These are phyloP conservation scores for Scenedesmus sp. DNA, from an alignment of 163 green algal genomes.

Conservation along the genomic window DNA sequence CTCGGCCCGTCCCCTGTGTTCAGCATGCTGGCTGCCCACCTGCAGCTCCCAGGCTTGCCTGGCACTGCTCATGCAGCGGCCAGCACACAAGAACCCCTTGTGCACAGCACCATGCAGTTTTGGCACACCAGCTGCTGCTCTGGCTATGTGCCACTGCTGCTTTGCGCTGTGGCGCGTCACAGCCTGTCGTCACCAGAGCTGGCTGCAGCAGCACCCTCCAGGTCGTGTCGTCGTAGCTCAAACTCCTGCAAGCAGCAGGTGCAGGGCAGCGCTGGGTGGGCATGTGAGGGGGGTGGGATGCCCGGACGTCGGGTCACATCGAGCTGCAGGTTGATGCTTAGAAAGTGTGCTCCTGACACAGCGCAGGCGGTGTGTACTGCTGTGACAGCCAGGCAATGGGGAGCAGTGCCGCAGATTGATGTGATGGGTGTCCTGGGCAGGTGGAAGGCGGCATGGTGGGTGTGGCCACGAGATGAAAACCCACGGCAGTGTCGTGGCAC, in stretches of 20 bases:
- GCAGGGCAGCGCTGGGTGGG: neutral
- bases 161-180: neutral
- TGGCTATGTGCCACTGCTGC: too few relatives aligned
- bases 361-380: too few relatives aligned
- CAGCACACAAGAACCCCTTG: neutral
- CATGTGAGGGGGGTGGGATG: neutral
- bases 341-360: too few relatives aligned
- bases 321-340: neutral
- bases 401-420: too few relatives aligned
- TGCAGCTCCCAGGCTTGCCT: neutral
- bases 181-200: neutral
- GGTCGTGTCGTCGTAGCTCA: conserved; percentile 31
- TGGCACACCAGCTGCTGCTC: neutral
- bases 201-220: conserved; percentile 16
- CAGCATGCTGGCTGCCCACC: neutral
- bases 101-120: neutral
- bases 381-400: too few relatives aligned
- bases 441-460: too few relatives aligned
- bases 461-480: too few relatives aligned
- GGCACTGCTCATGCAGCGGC: neutral
- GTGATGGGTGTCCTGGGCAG: too few relatives aligned
- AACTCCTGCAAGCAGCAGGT: conserved; percentile 10
- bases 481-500: too few relatives aligned
- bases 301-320: neutral
- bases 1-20: too few relatives aligned